These are phyloP conservation scores for Ophiobolus disseminans DNA, from an alignment of 2,329 filamentous ascomycete genomes.

Conservation along the genomic window DNA sequence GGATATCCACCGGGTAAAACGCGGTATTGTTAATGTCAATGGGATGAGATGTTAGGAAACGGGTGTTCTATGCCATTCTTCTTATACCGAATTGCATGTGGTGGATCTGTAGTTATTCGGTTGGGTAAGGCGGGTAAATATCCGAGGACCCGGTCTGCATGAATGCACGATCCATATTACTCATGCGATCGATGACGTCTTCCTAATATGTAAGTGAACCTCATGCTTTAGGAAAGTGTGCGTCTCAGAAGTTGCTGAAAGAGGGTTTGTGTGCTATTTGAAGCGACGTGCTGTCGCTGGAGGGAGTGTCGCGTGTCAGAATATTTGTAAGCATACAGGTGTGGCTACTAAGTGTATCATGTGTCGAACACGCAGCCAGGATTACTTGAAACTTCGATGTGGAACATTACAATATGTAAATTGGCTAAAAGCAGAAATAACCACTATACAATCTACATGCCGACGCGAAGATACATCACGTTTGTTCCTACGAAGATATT, in stretches of 20 bases:
- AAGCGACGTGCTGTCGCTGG: too few species aligned
- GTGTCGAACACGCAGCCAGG: too few species aligned
- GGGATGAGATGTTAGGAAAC: too few species aligned
- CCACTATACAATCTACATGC: neutral
- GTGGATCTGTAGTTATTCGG: neutral
- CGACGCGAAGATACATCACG: neutral
- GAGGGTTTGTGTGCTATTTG: too few species aligned
- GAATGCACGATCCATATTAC: slow-evolving; percentile 2
- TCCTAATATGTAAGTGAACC: neutral
- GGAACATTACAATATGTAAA: neutral
- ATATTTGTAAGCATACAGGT: too few species aligned
- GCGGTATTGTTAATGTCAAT: neutral
- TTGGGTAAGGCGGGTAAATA: slow-evolving; percentile 2
- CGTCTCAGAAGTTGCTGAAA: too few species aligned
- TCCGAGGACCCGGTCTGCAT: slow-evolving; percentile 1
- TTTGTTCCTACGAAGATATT: neutral
- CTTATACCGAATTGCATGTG: slow-evolving; percentile 4
- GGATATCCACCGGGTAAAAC: slow-evolving; percentile 4
- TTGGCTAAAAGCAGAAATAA: too few species aligned
- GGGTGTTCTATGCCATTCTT: neutral
- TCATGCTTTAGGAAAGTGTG: slow-evolving; percentile 2
- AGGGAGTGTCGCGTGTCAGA: too few species aligned
- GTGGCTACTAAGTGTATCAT: too few species aligned
- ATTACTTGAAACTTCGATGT: neutral
- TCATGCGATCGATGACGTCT: slow-evolving; percentile 15